Conservation (phyloP, 2,329 filamentous ascomycete species). For the Volutella citrinella region DNA sequence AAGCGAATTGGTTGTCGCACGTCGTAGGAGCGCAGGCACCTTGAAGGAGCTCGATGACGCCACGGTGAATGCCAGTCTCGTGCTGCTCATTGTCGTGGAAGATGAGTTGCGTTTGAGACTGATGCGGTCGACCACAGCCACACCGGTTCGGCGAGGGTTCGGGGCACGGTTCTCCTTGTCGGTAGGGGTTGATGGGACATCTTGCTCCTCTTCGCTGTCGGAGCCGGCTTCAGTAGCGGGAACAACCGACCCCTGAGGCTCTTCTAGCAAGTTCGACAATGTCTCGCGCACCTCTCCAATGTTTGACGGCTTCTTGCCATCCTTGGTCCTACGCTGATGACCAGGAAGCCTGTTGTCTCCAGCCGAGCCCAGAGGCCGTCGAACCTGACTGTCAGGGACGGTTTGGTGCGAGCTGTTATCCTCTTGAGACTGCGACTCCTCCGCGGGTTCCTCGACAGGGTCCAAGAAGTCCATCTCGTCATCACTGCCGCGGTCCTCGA, state of each 20-base stretch:
- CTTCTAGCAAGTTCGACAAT: constrained; percentile 78
- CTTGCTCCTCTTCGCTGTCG: constrained; percentile 41
- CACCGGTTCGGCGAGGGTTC: constrained; percentile 34
- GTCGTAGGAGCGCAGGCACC: constrained; percentile 67
- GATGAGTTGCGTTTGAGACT: constrained; percentile 59
- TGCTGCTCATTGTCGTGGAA: constrained; percentile 27
- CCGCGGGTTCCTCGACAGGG: constrained; percentile 32
- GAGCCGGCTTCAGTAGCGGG: constrained; percentile 37
- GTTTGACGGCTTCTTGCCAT: constrained; percentile 66
- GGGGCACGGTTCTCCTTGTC: constrained; percentile 51
- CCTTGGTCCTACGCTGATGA: constrained; percentile 59
- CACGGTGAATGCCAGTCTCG: constrained; percentile 56
- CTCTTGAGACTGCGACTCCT: constrained; percentile 32
- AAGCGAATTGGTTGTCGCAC: constrained; percentile 67
- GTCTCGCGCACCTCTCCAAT: constrained; percentile 80
- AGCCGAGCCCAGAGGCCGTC: constrained; percentile 33
- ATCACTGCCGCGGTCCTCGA: constrained; percentile 77
- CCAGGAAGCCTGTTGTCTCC: constrained; percentile 52
- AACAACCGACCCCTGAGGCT: constrained; percentile 51
- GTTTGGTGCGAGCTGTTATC: constrained; percentile 30
- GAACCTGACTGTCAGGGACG: constrained; percentile 52
- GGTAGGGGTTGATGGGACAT: constrained; percentile 20
- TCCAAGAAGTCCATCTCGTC: constrained; percentile 76
- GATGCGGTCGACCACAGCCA: constrained; percentile 69
- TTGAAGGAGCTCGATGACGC: constrained; percentile 52